Conservation (phyloP, 2,329 filamentous ascomycete genomes). For the Paecilomyces fulvus region DNA sequence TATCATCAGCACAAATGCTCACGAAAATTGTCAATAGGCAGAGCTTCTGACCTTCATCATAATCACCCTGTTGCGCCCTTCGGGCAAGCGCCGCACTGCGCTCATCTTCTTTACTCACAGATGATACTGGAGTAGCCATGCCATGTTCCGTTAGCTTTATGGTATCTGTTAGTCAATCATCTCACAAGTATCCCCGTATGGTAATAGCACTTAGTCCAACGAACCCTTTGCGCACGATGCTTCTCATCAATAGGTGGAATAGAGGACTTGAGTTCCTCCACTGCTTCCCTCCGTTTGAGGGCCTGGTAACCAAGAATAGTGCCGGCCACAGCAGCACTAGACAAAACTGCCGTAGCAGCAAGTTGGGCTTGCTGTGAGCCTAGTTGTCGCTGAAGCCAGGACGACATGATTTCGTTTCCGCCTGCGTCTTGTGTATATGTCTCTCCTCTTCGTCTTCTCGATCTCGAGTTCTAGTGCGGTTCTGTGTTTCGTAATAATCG, state of each 20-base stretch:
- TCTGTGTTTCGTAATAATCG: neutral
- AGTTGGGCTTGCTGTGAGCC: slow-evolving; percentile 36
- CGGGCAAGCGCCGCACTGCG: slow-evolving; percentile 50
- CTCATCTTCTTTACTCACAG: slow-evolving; percentile 46
- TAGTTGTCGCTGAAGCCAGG: slow-evolving; percentile 36
- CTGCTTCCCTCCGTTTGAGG: slow-evolving; percentile 45
- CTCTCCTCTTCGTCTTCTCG: neutral
- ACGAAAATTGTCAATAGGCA: neutral
- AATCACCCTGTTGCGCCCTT: slow-evolving; percentile 54
- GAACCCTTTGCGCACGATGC: slow-evolving; percentile 44
- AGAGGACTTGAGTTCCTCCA: slow-evolving; percentile 52
- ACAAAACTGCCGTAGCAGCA: slow-evolving; percentile 34
- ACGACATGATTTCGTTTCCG: slow-evolving; percentile 27
- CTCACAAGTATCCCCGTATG: neutral
- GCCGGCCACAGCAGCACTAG: slow-evolving; percentile 37
- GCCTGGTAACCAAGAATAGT: slow-evolving; percentile 52
- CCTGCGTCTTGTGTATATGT: neutral
- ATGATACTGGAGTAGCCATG: slow-evolving; percentile 21
- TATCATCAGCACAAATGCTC: neutral
- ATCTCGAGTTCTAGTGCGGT: neutral
- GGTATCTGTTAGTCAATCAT: slow-evolving; percentile 27
- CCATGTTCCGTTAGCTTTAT: slow-evolving; percentile 45
- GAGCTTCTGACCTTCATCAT: slow-evolving; percentile 48
- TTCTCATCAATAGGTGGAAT: slow-evolving; percentile 49
- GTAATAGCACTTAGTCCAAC: neutral